Evolutionary conservation across 2,329 filamentous ascomycete genomes (phyloP), one percentile per base, ranked within the genome.

Genomic region (Aspergillus costaricaensis): DNA sequence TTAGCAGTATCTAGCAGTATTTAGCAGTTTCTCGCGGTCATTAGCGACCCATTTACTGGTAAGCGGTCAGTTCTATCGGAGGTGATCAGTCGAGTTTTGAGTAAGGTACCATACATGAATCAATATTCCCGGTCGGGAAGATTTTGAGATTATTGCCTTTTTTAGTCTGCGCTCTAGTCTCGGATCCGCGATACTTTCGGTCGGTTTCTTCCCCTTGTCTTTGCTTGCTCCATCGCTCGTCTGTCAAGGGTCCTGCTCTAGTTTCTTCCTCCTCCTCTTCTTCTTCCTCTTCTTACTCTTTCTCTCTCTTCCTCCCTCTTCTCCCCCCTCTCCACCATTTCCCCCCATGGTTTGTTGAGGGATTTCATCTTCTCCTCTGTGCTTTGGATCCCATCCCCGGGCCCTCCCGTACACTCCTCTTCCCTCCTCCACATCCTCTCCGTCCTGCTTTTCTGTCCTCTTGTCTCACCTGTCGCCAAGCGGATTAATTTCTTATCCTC

Each of bases 301-400:
- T 27, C 17, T 43, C 23, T 15, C 27, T 27, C 17, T 41, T 17
- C 53, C 49, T 43, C 39, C 19, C 23, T 21, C 39, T 25, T 30
- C n/a, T 36, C 44, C 58, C 36, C 15, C 30, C 19, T 44, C 38
- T 57, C 21, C 15, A 12, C 55, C 47, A 27, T 23, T 32, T 6
- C 47, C 25, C 47, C 47, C 41, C 41, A 50, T 50, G 47, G 47
- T 30, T 30, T 50, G 47, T 50, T 50, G 47, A 50, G 47, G 39
- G 48, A 58, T 41, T 38, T 39, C 36, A 55, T 50, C 36, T 39
- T 30, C 36, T 39, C 48, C 48, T 41, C 49, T 57, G 32, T 52
- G 48, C 41, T 57, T 55, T 61, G 56, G 52, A 30, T 58, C 51
- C 51, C 36, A 21, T 58, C 39, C 59, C 58, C 63, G 61, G 63